Percentiles rank a stretch among this genome's conserved stretches.
Evolutionary conservation across 495 filamentous ascomycete species (phyloP).

Genomic region (Podospora pseudoanserina): DNA sequence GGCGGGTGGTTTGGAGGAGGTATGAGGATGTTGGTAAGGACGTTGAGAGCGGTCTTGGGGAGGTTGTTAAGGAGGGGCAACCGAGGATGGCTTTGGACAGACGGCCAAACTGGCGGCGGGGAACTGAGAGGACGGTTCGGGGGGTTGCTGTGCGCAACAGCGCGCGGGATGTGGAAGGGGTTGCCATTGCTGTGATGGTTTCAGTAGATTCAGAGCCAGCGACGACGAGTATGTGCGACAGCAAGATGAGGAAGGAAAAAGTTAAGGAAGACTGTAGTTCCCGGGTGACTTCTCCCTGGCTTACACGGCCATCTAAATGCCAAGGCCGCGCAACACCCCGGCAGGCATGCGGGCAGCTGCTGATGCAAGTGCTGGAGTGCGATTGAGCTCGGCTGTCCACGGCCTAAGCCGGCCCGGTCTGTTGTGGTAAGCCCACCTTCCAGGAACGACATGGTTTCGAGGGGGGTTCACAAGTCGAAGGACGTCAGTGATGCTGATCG

Average conservation of each 20-base stretch:
- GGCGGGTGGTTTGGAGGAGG: constrained; percentile 7
- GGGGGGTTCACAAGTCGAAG: too few species aligned
- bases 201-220: background rate
- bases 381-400: constrained; percentile 28
- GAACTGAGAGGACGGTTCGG: background rate
- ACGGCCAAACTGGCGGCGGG: constrained; percentile 11
- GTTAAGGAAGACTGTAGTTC: background rate
- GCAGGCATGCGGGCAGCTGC: background rate
- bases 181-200: constrained; percentile 24
- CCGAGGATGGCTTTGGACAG: constrained; percentile 7
- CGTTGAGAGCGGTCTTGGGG: constrained; percentile 6
- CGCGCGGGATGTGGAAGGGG: constrained; percentile 29
- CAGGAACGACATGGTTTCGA: constrained; percentile 12
- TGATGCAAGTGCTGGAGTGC: constrained; percentile 10
- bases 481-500: constrained; percentile 3
- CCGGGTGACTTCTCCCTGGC: constrained; percentile 1
- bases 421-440: constrained; percentile 11
- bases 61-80: background rate
- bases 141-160: constrained; percentile 29
- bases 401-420: constrained; percentile 34
- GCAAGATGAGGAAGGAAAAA: constrained; percentile 2
- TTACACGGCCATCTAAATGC: background rate
- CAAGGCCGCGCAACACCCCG: constrained; percentile 7
- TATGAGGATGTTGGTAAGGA: constrained; percentile 20
- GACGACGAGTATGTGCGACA: background rate